Percentiles rank a stretch among this genome's conserved stretches.
phyloP scores from a whole-genome alignment of 768 basidiomycete genomes.

The Leccinum sublutescens region DNA sequence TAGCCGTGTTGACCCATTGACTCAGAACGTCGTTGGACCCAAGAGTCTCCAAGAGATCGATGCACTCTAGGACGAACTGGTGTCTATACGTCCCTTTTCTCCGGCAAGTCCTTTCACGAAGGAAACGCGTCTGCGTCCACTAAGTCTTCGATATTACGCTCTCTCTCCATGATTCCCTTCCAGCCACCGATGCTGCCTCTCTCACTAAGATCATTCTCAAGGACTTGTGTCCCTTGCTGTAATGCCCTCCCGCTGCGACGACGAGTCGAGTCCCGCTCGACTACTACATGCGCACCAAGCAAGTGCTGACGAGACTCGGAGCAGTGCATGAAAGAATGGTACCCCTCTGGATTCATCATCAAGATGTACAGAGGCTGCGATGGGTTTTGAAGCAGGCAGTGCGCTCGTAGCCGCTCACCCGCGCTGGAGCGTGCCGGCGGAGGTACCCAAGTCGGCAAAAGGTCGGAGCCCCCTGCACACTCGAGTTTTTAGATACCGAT shows the following conservation, averaged over 20 bases:
- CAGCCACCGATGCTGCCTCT: conserved; percentile 61
- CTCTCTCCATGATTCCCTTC: conserved; percentile 60
- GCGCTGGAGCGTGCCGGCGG: conserved; percentile 57
- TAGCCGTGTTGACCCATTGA: conserved; percentile 7
- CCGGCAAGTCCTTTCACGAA: conserved; percentile 45
- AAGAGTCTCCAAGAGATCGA: conserved; percentile 54
- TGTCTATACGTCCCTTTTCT: conserved; percentile 58
- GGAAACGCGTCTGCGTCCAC: conserved; percentile 29
- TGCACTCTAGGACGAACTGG: conserved; percentile 69
- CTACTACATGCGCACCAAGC: conserved; percentile 56
- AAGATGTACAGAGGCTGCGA: conserved; percentile 54
- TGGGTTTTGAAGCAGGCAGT: conserved; percentile 39
- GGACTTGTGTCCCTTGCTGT: conserved; percentile 78
- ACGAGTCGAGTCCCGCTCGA: conserved; percentile 49
- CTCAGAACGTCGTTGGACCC: conserved; percentile 25
- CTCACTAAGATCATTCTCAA: conserved; percentile 87
- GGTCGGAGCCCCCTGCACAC: conserved; percentile 58
- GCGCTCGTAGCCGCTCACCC: conserved; percentile 34
- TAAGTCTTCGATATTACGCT: conserved; percentile 42
- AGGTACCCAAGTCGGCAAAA: conserved; percentile 83
- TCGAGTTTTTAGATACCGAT: conserved; percentile 36
- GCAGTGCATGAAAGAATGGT: conserved; percentile 73
- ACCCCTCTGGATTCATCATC: conserved; percentile 53
- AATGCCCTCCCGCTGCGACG: conserved; percentile 31
- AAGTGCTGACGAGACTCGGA: conserved; percentile 48